Percentiles rank a stretch among this genome's conserved stretches.
phyloP scores from a whole-genome alignment of 306 rosid species.

The Glycyrrhiza uralensis region DNA sequence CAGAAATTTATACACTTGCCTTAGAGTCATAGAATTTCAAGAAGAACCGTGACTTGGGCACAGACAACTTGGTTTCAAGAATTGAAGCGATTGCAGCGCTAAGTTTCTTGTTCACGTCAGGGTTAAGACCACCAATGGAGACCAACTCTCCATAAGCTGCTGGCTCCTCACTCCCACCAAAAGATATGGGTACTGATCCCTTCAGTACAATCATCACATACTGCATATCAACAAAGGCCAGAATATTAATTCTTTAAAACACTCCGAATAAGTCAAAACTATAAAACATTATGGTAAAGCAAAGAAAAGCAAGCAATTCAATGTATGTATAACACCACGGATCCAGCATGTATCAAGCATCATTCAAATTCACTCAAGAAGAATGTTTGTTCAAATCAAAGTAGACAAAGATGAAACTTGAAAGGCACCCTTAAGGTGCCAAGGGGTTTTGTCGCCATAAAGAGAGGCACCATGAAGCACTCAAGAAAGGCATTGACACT shows the following conservation, averaged over 20 bases:
- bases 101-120: slow-evolving; percentile 81
- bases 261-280: not conserved
- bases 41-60: slow-evolving; percentile 77
- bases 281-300: not conserved
- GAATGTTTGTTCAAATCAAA: not conserved
- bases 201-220: slow-evolving; percentile 93
- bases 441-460: not conserved
- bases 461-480: not conserved
- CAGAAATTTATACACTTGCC: slow-evolving; percentile 54
- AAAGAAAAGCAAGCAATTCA: not conserved
- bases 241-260: not conserved
- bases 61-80: slow-evolving; percentile 83
- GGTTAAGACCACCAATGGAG: slow-evolving; percentile 85
- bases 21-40: slow-evolving; percentile 80
- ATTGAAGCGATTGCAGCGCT: slow-evolving; percentile 79
- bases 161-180: slow-evolving; percentile 87
- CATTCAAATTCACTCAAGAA: slow-evolving; percentile 7
- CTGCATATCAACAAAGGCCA: slow-evolving; percentile 39
- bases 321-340: not conserved
- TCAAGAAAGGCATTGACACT: not conserved
- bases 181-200: slow-evolving; percentile 88
- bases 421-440: not conserved
- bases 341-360: slow-evolving; percentile 11
- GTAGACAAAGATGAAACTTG: not conserved
- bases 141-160: slow-evolving; percentile 96